Evolutionary conservation across 768 basidiomycete species (phyloP), one percentile per base, ranked within the genome.

Genomic region (Gelatoporia subvermispora): DNA sequence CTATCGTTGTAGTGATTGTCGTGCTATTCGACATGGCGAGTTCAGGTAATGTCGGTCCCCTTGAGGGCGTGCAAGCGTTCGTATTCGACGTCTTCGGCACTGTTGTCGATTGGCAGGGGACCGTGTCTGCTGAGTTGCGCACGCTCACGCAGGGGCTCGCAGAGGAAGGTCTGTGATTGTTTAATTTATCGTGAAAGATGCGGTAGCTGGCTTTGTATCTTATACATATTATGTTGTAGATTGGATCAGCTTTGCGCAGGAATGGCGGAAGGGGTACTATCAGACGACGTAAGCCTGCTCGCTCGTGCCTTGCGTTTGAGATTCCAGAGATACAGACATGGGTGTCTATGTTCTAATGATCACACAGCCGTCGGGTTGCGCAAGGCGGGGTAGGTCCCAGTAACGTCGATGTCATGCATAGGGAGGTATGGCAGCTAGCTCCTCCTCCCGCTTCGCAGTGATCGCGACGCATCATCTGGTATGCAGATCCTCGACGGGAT

Each of bases 261-360:
- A 79, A 53, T 85, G 83, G 82, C 69, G 83, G 43, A 59, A 56
- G 2, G 76, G 74, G 0, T 85, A 84, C 54, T 48, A 72, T 22
- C 50, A 57, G 20, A 69, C 64, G 28, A 78, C 77, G 79, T 79
- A 43, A 21, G 74, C 17, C 4, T 20, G 41, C 22, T 8, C n/a
- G 17, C 41, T 17, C 18, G 23, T 21, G 22, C n/a, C 28, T 36
- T 15, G 31, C 46, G 4, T 7, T 24, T 8, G 5, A 22, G n/a
- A 40, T 24, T 40, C 3, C 58, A 49, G 21, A 35, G 31, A 5
- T 42, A 3, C n/a, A n/a, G n/a, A n/a, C n/a, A n/a, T n/a, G n/a
- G n/a, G n/a, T n/a, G 50, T 67, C 64, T 55, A 43, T 34, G 57
- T 55, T 23, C 17, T 20, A 31, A 8, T 34, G 21, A 4, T 18